Evolutionary conservation across 495 filamentous ascomycete species (phyloP), one percentile per base, ranked within the genome.

Genomic region (Glonium stellatum): DNA sequence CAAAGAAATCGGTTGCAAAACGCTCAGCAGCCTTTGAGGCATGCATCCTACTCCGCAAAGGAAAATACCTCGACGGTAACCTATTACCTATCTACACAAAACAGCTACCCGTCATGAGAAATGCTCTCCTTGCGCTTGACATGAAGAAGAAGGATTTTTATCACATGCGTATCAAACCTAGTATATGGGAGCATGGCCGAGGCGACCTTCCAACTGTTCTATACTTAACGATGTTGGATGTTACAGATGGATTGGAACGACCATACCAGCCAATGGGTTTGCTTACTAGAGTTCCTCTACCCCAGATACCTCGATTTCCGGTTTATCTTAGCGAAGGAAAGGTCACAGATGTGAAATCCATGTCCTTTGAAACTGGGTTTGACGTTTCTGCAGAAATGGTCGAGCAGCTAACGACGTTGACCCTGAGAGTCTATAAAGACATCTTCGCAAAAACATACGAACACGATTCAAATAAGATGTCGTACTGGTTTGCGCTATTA

Each of bases 391-490:
- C 67, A 0, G 66, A 73, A 1, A 71, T 76, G 1, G 56, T 88
- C 5, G 67, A 78, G 5, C 66, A 71, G 10, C 62, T 97, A 39
- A 85, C 80, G 19, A 67, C 68, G 1, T 92, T 95, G 64, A 95
- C 89, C 0, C 73, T 92, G 36, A 79, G 80, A 9, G 70, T 95
- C 3, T 96, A 92, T 67, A 75, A 81, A n/a, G 89, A 97, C 67
- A 73, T 97, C 0, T 98, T 96, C 71, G 90, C 88, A 62, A 98
- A 98, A 71, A 77, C 75, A 4, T 98, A 89, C 67, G 84, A 87
- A 39, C 65, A 77, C 0, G 77, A 85, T 31, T 53, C 75, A 0
- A 75, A 79, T 9, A 81, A 84, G 15, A 85, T 95, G 68, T 84
- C 90, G 0, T 98, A 96, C 71, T 97, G 92, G 80, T 71, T 97